Conservation (phyloP, 2,329 filamentous ascomycete genomes). For the Beauveria brongniartii region DNA sequence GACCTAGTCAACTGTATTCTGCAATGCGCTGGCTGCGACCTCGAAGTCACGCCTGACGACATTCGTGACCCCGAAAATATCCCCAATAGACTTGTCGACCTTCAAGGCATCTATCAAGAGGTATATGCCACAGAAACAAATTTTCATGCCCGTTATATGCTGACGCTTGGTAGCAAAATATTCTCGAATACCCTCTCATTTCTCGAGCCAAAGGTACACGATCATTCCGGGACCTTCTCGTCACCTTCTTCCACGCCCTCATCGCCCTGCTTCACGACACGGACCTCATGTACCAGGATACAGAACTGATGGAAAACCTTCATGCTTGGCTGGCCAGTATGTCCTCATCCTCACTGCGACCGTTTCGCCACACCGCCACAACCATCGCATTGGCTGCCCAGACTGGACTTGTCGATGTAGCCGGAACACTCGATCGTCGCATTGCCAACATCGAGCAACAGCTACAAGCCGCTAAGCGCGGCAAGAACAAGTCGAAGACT, state of each 20-base stretch:
- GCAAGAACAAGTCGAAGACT: slow-evolving; percentile 70
- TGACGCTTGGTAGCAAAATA: slow-evolving; percentile 47
- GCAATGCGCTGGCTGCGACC: slow-evolving; percentile 69
- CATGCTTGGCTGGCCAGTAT: slow-evolving; percentile 84
- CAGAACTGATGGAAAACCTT: slow-evolving; percentile 76
- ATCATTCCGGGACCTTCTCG: slow-evolving; percentile 69
- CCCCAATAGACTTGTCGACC: slow-evolving; percentile 65
- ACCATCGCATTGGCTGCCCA: slow-evolving; percentile 75
- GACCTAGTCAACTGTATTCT: slow-evolving; percentile 61
- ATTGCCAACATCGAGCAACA: slow-evolving; percentile 73
- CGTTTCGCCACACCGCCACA: slow-evolving; percentile 90
- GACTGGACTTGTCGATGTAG: slow-evolving; percentile 66
- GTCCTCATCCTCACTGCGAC: slow-evolving; percentile 78
- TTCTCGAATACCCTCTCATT: slow-evolving; percentile 87
- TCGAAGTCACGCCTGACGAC: slow-evolving; percentile 71
- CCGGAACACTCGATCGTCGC: slow-evolving; percentile 60
- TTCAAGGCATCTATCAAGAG: slow-evolving; percentile 83
- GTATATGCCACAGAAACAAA: slow-evolving; percentile 34
- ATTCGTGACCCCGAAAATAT: slow-evolving; percentile 86
- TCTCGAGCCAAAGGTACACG: slow-evolving; percentile 69
- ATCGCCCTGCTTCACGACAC: slow-evolving; percentile 73
- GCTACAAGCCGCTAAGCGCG: slow-evolving; percentile 63
- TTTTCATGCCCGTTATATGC: neutral
- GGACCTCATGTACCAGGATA: slow-evolving; percentile 71
- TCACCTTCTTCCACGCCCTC: slow-evolving; percentile 70